Evolutionary conservation across 768 basidiomycete genomes (phyloP), one percentile per base, ranked within the genome.

Genomic region (Boletellus emodensis): DNA sequence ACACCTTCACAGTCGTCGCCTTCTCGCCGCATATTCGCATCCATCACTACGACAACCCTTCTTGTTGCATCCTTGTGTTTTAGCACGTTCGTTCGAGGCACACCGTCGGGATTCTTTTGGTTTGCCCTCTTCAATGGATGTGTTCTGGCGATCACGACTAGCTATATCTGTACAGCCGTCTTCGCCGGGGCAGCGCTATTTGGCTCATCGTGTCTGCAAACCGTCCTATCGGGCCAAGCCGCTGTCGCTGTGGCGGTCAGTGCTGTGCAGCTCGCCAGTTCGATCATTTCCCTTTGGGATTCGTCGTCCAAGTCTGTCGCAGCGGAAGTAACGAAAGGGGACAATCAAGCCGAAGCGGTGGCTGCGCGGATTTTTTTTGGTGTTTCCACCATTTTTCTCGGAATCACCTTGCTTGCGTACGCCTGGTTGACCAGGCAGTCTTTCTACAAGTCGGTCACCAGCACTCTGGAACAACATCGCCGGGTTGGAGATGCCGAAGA

Each of bases 231-330:
- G 3, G 92, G 90, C 11, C 90, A 94, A 68, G 92, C 87, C 1
- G 89, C 87, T 0, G 81, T 93, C 2, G 93, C 84, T 0, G 88
- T 94, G 12, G 83, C 81, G 1, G 83, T 94, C 54, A 90, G 90
- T 46, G 71, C 75, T 1, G 83, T 91, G 0, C 90, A 94, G 60
- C 77, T 92, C 8, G 53, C 83, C 32, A 83, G 88, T 51, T 77
- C 85, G 9, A 65, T 74, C 1, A 70, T 79, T 2, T 85, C 85
- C 9, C 70, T 87, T 14, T 75, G 72, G 72, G 71, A 73, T 12
- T 68, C 70, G 34, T 60, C 78, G 54, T 61, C 52, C 56, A 45
- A 64, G 47, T 56, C 62, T 3, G 33, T 46, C 36, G 34, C 57
- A 12, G n/a, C 59, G 61, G 44, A 70, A 22, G 30, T 51, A 1